phyloP scores from a whole-genome alignment of 306 rosid genomes.

The Corylus avellana region DNA sequence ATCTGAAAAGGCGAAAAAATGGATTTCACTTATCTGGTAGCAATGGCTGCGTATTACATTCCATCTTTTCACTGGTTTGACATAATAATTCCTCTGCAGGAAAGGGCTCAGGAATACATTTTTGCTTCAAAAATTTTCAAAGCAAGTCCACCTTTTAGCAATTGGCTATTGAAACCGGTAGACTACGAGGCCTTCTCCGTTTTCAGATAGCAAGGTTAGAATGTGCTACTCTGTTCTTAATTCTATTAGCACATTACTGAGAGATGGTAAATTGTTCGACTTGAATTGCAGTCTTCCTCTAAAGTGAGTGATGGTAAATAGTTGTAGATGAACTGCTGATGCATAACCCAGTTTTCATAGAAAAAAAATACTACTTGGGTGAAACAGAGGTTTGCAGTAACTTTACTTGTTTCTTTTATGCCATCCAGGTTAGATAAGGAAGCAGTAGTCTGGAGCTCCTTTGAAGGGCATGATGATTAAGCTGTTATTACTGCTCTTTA shows the following conservation, averaged over 20 bases:
- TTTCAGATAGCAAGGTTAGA: slow-evolving; percentile 20
- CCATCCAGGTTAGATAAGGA: neutral
- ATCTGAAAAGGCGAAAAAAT: neutral
- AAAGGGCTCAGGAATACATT: slow-evolving; percentile 54
- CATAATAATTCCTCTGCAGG: slow-evolving; percentile 50
- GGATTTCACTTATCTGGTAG: neutral
- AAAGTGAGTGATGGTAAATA: neutral
- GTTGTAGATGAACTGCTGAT: neutral
- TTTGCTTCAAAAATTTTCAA: slow-evolving; percentile 50
- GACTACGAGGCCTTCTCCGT: slow-evolving; percentile 54
- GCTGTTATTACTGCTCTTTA: neutral
- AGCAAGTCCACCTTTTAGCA: slow-evolving; percentile 52
- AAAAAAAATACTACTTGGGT: neutral
- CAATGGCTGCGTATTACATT: neutral
- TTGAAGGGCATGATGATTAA: neutral
- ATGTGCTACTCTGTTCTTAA: slow-evolving; percentile 1
- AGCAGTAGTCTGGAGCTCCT: neutral
- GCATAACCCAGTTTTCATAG: neutral
- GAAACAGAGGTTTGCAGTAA: neutral
- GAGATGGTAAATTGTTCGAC: neutral
- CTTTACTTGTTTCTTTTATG: neutral
- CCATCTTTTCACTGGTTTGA: slow-evolving; percentile 17
- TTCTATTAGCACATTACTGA: neutral
- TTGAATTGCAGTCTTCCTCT: neutral
- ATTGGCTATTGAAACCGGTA: slow-evolving; percentile 63